Percentiles rank a stretch among this genome's conserved stretches.
Conservation (phyloP, 163 green algal genomes). For the Coccomyxa subellipsoidea region DNA sequence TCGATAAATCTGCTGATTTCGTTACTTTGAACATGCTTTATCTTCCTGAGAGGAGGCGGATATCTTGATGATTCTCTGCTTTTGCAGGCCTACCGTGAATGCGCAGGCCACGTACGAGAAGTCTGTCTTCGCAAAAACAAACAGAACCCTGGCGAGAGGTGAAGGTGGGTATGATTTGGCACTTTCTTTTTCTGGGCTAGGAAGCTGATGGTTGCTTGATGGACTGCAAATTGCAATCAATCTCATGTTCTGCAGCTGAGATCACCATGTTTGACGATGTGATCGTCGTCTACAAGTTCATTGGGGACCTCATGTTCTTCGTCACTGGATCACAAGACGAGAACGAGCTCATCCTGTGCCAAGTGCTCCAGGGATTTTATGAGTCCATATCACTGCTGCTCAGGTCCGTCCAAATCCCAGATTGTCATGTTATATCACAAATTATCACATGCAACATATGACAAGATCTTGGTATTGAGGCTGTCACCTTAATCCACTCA, state of each 20-base stretch:
- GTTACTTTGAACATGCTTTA: neutral
- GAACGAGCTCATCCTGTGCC: conserved; percentile 93
- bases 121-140: conserved; percentile 90
- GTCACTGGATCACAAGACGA: conserved; percentile 89
- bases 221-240: too few species aligned
- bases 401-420: too few species aligned
- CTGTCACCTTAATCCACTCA: neutral
- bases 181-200: neutral
- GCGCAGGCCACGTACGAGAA: conserved; percentile 93
- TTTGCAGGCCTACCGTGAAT: conserved; percentile 67
- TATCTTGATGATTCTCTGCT: neutral
- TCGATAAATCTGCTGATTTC: neutral
- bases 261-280: conserved; percentile 97
- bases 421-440: too few species aligned
- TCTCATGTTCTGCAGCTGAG: conserved; percentile 69
- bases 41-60: neutral
- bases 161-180: conserved; percentile 69
- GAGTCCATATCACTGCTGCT: conserved; percentile 91
- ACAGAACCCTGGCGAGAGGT: conserved; percentile 83
- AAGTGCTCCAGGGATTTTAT: conserved; percentile 86
- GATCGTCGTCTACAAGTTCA: conserved; percentile 95
- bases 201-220: neutral
- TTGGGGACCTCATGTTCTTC: conserved; percentile 97
- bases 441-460: too few species aligned
- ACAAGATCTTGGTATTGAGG: too few species aligned